Conservation (phyloP, 2,329 filamentous ascomycete genomes). For the Fusarium sp. region DNA sequence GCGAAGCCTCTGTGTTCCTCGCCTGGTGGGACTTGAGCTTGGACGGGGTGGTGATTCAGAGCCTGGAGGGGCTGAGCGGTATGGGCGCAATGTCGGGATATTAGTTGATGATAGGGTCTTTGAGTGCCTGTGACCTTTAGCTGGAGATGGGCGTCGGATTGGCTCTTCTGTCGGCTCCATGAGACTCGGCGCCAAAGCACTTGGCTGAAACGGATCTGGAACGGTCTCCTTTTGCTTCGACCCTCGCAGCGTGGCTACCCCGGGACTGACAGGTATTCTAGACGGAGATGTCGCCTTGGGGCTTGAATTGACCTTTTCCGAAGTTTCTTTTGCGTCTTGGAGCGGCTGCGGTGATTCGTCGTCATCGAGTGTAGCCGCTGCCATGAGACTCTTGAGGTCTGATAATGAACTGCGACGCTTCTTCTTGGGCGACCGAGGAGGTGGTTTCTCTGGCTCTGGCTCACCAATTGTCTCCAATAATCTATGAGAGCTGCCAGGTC, state of each 20-base stretch:
- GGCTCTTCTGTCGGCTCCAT: conserved; percentile 31
- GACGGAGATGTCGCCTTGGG: conserved; percentile 56
- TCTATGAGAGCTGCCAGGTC: conserved; percentile 68
- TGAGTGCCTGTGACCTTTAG: conserved; percentile 52
- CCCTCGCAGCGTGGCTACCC: conserved; percentile 51
- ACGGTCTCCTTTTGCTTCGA: conserved; percentile 60
- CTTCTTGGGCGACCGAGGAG: conserved; percentile 65
- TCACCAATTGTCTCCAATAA: conserved; percentile 70
- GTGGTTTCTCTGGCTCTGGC: conserved; percentile 58
- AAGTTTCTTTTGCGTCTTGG: conserved; percentile 64
- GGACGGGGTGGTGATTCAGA: conserved; percentile 40
- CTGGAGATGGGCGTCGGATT: conserved; percentile 37
- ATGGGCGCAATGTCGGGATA: conserved; percentile 64
- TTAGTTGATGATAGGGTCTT: conserved; percentile 65
- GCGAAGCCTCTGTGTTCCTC: conserved; percentile 65
- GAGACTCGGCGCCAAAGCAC: conserved; percentile 22
- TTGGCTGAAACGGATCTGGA: conserved; percentile 39
- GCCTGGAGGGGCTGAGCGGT: conserved; percentile 44
- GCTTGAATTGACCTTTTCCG: conserved; percentile 67
- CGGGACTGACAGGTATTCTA: conserved; percentile 64
- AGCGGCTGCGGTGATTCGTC: conserved; percentile 58
- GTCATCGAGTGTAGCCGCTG: conserved; percentile 63
- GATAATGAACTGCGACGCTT: conserved; percentile 93
- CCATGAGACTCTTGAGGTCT: conserved; percentile 79
- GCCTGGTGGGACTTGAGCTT: conserved; percentile 46